phyloP scores from a whole-genome alignment of 176 grass and related monocot genomes.

The Chloris gayana region DNA sequence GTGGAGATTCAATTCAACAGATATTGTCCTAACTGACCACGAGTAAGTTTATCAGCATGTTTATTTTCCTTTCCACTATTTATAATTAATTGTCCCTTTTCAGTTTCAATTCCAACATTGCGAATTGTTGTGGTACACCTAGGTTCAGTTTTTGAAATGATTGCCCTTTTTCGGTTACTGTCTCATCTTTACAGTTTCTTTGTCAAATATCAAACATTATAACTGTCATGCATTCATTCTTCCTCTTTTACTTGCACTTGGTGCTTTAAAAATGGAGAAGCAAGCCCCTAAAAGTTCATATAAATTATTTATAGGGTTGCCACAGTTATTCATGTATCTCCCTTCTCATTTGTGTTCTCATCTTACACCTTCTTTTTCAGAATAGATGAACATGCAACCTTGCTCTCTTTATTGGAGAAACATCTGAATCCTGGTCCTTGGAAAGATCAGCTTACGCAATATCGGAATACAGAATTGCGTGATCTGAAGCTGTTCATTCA shows the following conservation, averaged over 20 bases:
- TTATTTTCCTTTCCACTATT: background rate
- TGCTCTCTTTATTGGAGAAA: slow-evolving; percentile 69
- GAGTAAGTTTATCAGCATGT: slow-evolving; percentile 50
- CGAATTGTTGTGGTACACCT: background rate
- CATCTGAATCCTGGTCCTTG: slow-evolving; percentile 80
- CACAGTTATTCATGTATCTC: background rate
- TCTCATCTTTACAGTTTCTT: background rate
- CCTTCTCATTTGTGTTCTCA: slow-evolving; percentile 4
- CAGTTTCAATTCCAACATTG: background rate
- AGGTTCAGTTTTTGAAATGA: background rate
- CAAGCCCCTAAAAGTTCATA: background rate
- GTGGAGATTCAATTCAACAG: slow-evolving; percentile 74
- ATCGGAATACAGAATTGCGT: slow-evolving; percentile 53
- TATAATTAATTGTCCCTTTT: background rate
- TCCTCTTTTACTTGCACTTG: background rate
- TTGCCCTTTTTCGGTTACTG: background rate
- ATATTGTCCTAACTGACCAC: slow-evolving; percentile 70
- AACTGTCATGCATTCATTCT: background rate
- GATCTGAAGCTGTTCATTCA: slow-evolving; percentile 82
- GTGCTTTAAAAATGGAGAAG: background rate
- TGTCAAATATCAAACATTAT: background rate
- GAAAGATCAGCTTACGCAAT: slow-evolving; percentile 78
- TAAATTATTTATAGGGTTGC: background rate
- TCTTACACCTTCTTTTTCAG: slow-evolving; percentile 54
- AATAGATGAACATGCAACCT: slow-evolving; percentile 63